phyloP scores from a whole-genome alignment of 108 stramenopile species.

The Cyclotella choctawhatcheeana region DNA sequence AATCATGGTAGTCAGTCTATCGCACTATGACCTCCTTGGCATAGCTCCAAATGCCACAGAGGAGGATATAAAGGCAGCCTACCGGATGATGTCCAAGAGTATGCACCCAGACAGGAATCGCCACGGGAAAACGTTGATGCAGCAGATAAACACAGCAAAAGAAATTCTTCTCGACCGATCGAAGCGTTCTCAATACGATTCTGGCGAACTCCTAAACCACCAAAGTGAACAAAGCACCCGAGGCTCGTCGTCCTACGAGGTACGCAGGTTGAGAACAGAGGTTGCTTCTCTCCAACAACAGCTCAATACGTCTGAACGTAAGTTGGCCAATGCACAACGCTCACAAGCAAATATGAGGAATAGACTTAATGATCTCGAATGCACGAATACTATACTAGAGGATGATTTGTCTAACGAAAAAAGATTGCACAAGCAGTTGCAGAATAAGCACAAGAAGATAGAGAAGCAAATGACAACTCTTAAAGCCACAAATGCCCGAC shows the following conservation, averaged over 20 bases:
- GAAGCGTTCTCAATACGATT: neutral
- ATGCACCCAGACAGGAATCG: constrained; percentile 5
- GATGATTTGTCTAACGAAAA: neutral
- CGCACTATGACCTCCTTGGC: constrained; percentile 2
- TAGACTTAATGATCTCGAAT: neutral
- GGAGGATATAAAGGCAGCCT: neutral
- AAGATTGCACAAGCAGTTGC: neutral
- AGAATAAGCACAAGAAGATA: neutral
- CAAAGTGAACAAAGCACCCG: neutral
- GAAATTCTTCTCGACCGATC: neutral
- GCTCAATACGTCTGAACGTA: neutral
- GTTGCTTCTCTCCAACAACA: neutral
- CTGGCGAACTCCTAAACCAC: neutral
- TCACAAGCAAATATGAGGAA: neutral
- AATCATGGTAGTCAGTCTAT: constrained; percentile 8
- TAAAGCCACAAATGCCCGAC: neutral
- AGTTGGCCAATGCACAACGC: neutral
- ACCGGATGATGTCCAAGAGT: neutral
- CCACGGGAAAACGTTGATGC: neutral
- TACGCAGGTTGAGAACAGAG: constrained; percentile 10
- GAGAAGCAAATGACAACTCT: neutral
- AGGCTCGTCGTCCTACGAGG: neutral
- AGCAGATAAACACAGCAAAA: neutral
- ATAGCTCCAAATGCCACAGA: neutral
- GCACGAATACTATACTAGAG: neutral